Percentiles rank a stretch among this genome's conserved stretches.
Conservation (phyloP, 306 rosid genomes). For the Dryas alaskensis region DNA sequence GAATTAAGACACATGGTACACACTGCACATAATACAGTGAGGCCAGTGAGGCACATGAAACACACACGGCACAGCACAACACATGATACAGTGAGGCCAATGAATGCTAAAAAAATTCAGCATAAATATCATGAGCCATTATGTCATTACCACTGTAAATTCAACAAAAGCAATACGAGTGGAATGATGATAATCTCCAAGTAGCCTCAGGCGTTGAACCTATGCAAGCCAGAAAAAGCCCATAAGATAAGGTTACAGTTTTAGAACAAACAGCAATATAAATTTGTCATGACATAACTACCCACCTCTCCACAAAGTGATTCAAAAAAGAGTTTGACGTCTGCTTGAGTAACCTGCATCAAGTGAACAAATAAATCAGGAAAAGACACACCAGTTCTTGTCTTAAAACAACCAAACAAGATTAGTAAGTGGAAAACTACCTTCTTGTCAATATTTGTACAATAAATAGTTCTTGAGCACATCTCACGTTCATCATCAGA, state of each 20-base stretch:
- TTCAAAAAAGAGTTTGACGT: constrained; percentile 84
- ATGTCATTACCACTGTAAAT: constrained; percentile 63
- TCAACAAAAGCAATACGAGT: constrained; percentile 97
- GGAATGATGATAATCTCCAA: constrained; percentile 95
- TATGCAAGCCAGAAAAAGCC: constrained; percentile 30
- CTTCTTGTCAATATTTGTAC: constrained; percentile 98
- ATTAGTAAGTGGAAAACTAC: constrained; percentile 38
- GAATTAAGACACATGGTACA: not conserved
- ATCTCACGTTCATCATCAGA: constrained; percentile 97
- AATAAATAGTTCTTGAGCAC: constrained; percentile 96
- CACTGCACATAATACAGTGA: constrained; percentile 2
- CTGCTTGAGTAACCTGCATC: constrained; percentile 89
- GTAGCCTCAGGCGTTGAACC: constrained; percentile 97
- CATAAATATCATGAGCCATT: constrained; percentile 9
- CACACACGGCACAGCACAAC: not conserved
- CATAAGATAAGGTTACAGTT: constrained; percentile 16
- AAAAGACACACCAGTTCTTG: constrained; percentile 1
- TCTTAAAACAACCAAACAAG: constrained; percentile 26
- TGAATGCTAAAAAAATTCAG: constrained; percentile 13
- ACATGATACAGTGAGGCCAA: not conserved
- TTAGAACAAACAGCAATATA: constrained; percentile 11
- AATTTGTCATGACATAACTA: constrained; percentile 13
- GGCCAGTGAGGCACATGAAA: not conserved
- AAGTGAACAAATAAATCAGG: constrained; percentile 21
- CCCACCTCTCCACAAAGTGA: constrained; percentile 97